phyloP scores from a whole-genome alignment of 2,329 filamentous ascomycete genomes.

The Paecilomyces fulvus region DNA sequence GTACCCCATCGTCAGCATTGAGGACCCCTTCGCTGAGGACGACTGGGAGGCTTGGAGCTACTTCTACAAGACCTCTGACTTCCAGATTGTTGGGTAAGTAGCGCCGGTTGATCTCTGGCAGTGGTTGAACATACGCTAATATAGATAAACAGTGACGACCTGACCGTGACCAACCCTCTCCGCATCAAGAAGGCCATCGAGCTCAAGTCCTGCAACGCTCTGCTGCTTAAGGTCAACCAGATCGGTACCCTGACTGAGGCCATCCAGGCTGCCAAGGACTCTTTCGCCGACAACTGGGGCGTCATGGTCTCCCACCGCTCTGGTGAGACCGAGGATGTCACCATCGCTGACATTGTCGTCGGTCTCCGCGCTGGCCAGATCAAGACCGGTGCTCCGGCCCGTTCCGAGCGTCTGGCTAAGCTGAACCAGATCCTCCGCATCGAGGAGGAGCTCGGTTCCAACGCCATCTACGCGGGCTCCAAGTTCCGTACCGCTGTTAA shows the following conservation, averaged over 20 bases:
- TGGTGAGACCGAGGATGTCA: slow-evolving; percentile 99
- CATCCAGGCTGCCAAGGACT: slow-evolving; percentile 98
- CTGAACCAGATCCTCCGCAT: slow-evolving; percentile 99
- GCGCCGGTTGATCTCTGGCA: neutral
- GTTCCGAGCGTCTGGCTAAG: slow-evolving; percentile 97
- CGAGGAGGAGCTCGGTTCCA: slow-evolving; percentile 92
- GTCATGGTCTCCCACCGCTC: slow-evolving; percentile 99
- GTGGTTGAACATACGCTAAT: slow-evolving; percentile 5
- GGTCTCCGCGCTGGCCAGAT: slow-evolving; percentile 96
- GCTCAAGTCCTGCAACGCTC: slow-evolving; percentile 95
- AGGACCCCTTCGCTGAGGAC: slow-evolving; percentile 98
- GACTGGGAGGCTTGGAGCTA: slow-evolving; percentile 99
- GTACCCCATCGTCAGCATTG: slow-evolving; percentile 98
- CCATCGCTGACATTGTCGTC: slow-evolving; percentile 95
- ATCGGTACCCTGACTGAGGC: slow-evolving; percentile 98
- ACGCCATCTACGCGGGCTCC: slow-evolving; percentile 82
- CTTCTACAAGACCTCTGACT: slow-evolving; percentile 98
- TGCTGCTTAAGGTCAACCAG: slow-evolving; percentile 99
- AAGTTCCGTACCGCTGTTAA: slow-evolving; percentile 89
- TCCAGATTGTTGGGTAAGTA: slow-evolving; percentile 78
- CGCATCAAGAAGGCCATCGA: slow-evolving; percentile 99
- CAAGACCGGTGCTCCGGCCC: slow-evolving; percentile 94
- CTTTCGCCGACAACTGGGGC: slow-evolving; percentile 89
- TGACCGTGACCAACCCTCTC: slow-evolving; percentile 97
- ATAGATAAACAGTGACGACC: slow-evolving; percentile 58